Conservation (phyloP, 345 rosid genomes). For the Lepidium aucheri region DNA sequence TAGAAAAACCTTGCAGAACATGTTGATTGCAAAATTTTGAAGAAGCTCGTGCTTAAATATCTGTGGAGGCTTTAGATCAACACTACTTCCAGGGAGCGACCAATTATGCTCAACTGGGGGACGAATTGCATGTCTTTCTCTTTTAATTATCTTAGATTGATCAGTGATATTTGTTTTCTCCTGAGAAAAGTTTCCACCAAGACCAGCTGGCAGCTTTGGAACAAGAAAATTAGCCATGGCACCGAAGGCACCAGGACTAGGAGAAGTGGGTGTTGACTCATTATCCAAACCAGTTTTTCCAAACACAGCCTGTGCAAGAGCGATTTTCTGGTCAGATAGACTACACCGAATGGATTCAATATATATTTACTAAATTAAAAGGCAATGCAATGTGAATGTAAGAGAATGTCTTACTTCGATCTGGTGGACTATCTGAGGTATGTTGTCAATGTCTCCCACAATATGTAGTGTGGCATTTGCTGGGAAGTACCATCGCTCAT, state of each 20-base stretch:
- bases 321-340: constrained; percentile 19
- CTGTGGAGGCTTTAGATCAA: constrained; percentile 64
- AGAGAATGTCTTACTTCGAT: constrained; percentile 60
- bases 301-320: constrained; percentile 62
- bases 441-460: constrained; percentile 84
- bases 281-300: constrained; percentile 57
- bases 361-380: neutral
- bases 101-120: constrained; percentile 95
- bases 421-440: constrained; percentile 55
- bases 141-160: constrained; percentile 56
- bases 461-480: constrained; percentile 94
- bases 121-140: constrained; percentile 81
- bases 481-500: constrained; percentile 98
- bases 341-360: neutral
- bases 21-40: constrained; percentile 85
- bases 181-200: constrained; percentile 64
- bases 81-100: constrained; percentile 75
- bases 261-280: constrained; percentile 48
- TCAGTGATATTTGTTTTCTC: constrained; percentile 53
- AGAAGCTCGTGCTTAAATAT: constrained; percentile 99
- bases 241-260: constrained; percentile 75
- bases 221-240: constrained; percentile 99
- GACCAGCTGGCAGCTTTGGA: constrained; percentile 85
- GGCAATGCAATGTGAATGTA: constrained; percentile 1
- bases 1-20: constrained; percentile 88